These are phyloP conservation scores for Scedosporium aurantiacum DNA, from an alignment of 2,329 filamentous ascomycete species.

Conservation along the genomic window DNA sequence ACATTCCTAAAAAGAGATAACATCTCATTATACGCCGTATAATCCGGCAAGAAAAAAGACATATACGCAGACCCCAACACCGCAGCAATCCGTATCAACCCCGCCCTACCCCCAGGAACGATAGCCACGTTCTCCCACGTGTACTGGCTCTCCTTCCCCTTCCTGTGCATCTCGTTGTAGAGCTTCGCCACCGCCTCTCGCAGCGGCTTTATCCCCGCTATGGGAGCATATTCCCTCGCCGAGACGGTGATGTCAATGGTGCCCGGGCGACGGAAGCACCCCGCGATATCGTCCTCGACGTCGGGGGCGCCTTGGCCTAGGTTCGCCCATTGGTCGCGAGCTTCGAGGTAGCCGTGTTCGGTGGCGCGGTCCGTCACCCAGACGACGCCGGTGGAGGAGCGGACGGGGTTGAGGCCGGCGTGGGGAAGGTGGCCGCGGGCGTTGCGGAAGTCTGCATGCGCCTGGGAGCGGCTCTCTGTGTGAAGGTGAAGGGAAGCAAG, in stretches of 20 bases:
- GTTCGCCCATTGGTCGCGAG: constrained; percentile 80
- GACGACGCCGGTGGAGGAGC: constrained; percentile 85
- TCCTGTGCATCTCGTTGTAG: constrained; percentile 85
- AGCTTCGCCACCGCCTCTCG: constrained; percentile 80
- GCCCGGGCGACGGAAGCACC: constrained; percentile 74
- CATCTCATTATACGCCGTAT: constrained; percentile 98
- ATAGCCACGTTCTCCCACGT: constrained; percentile 98
- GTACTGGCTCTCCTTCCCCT: constrained; percentile 81
- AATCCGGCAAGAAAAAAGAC: constrained; percentile 89
- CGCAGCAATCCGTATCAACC: constrained; percentile 87
- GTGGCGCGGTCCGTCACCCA: constrained; percentile 83
- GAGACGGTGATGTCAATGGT: constrained; percentile 67
- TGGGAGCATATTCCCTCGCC: constrained; percentile 83
- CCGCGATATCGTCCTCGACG: constrained; percentile 84
- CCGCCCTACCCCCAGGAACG: constrained; percentile 84
- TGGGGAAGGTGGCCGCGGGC: constrained; percentile 86
- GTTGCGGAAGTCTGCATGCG: constrained; percentile 79
- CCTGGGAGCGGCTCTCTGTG: constrained; percentile 68
- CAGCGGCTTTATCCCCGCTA: constrained; percentile 84
- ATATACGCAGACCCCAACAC: constrained; percentile 87
- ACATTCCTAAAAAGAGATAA: constrained; percentile 85
- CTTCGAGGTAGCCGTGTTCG: constrained; percentile 78
- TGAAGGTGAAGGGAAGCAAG: neutral
- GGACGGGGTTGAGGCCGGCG: constrained; percentile 77
- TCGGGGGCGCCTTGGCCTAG: constrained; percentile 89